These are phyloP conservation scores for Waltiozyma sp. DNA, from an alignment of 1,139 yeast species.

Conservation along the genomic window DNA sequence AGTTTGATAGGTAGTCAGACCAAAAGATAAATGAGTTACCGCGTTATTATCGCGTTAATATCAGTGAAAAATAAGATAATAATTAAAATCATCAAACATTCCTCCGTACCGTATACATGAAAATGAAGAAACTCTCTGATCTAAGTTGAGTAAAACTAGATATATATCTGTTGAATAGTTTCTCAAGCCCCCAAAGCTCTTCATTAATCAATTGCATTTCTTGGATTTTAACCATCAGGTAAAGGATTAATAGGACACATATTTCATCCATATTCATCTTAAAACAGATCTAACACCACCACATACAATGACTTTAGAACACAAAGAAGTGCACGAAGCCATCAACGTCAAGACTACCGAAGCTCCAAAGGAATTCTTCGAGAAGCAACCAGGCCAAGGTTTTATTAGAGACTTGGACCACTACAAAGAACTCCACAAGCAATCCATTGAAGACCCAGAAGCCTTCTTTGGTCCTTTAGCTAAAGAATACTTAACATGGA, in stretches of 20 bases:
- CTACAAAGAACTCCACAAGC: slow-evolving; percentile 60
- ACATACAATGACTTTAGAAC: slow-evolving; percentile 3
- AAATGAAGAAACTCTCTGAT: no score
- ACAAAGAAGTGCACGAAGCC: slow-evolving; percentile 69
- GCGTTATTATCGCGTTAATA: no score
- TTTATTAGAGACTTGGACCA: slow-evolving; percentile 46
- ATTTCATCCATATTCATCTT: not conserved
- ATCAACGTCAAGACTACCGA: slow-evolving; percentile 48
- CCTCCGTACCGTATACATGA: not conserved
- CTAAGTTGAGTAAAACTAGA: no score
- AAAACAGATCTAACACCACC: not conserved
- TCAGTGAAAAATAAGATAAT: not conserved
- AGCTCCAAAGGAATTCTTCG: slow-evolving; percentile 68
- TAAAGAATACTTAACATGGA: slow-evolving; percentile 73
- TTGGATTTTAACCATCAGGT: no score
- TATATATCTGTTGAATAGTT: no score
- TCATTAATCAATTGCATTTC: no score
- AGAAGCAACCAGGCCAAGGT: slow-evolving; percentile 54
- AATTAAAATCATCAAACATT: not conserved
- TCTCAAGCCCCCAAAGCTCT: not conserved
- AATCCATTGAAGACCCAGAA: slow-evolving; percentile 76
- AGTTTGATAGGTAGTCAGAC: no score
- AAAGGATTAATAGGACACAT: no score
- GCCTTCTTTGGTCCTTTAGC: slow-evolving; percentile 80
- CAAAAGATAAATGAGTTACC: no score